Conservation (phyloP, 768 basidiomycete genomes). For the Boletus sp. region DNA sequence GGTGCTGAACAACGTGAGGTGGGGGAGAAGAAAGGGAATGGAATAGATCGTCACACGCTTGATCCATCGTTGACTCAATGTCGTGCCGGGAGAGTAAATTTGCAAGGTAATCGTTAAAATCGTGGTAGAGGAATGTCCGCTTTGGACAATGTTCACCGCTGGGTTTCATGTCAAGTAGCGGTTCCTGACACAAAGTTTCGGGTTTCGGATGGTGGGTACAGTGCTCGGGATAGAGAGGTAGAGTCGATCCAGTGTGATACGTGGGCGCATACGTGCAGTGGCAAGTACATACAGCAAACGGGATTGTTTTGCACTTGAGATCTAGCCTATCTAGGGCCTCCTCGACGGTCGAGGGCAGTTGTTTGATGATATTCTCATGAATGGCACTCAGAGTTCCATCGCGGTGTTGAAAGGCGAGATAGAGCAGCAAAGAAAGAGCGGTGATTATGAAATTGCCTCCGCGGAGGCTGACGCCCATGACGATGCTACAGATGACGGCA, state of each 20-base stretch:
- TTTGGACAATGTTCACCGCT: not conserved
- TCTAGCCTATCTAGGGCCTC: not conserved
- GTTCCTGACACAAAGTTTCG: not conserved
- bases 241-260: not conserved
- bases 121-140: constrained; percentile 1
- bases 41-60: not conserved
- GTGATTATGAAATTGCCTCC: constrained; percentile 20
- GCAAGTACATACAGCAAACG: not conserved
- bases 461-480: constrained; percentile 14
- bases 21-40: not conserved
- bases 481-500: not conserved
- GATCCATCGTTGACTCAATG: not conserved
- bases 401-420: not conserved
- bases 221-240: not conserved
- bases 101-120: constrained; percentile 13
- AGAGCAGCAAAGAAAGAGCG: constrained; percentile 6
- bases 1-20: not conserved
- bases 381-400: not conserved
- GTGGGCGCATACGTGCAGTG: not conserved
- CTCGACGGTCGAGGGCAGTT: not conserved
- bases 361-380: constrained; percentile 1
- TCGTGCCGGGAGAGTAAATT: not conserved
- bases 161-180: not conserved
- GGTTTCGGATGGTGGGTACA: not conserved
- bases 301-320: not conserved